Base-by-base conservation (phyloP, 2,329 filamentous ascomycete species). In the Lasiodiplodia citricola region DNA sequence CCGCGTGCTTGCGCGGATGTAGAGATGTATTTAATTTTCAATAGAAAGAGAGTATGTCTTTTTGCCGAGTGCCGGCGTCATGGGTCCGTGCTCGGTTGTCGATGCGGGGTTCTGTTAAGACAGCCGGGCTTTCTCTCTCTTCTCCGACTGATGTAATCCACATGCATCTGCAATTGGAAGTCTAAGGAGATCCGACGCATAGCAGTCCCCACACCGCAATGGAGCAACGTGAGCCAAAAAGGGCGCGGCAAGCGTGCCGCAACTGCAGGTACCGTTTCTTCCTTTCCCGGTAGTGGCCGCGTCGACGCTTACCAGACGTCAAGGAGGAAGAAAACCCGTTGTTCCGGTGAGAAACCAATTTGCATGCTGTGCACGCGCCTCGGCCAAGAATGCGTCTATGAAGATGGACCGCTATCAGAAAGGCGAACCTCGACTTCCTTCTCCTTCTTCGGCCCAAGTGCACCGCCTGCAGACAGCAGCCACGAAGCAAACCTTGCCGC, bases 1-100 rank as follows among this genome's bases (percentile, higher is more conserved):
- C 66, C 71, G 73, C 3, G 68, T 73, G 10, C 69, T 79, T 38
- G 77, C 77, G 2, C 35, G 69, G 0, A 71, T 75, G n/a, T 71
- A 67, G 31, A 21, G 8, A 52, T 21, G 7, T 52, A 52, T 10
- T 14, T 13, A 52, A 14, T 23, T 28, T 28, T 6, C 28, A 28
- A 28, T 28, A 0, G 28, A 28, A 25, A 28, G 4, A 28, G 28
- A 28, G 28, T 6, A 28, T 28, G 28, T 28, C 28, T 28, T 8
- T 11, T 31, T 16, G 28, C 52, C 28, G 52, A 35, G 16, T 16
- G n/a, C 52, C 52, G 28, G 21, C 18, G 52, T 5, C 14, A 25
- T 10, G 14, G 8, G 25, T 56, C 52, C 52, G 52, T 56, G 52
- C 52, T 28, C 23, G 23, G 25, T 28, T 16, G 13, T n/a, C 11